Percentiles rank a stretch among this genome's conserved stretches.
These are phyloP conservation scores for Teratosphaeria pseudoeucalypti DNA, from an alignment of 2,329 filamentous ascomycete genomes.

Conservation along the genomic window DNA sequence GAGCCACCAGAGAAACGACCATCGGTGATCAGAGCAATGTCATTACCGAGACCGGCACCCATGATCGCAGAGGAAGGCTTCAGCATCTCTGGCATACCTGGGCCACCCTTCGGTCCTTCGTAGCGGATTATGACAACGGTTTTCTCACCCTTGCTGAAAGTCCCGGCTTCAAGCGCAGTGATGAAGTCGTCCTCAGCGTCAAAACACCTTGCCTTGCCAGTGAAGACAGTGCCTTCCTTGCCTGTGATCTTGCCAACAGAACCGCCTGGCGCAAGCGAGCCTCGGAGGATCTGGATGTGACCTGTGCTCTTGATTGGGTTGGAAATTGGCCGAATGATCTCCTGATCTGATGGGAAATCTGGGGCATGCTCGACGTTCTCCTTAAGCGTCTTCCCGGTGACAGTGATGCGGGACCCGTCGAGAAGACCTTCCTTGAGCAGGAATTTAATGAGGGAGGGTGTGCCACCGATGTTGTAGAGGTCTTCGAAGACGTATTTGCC, in stretches of 20 bases:
- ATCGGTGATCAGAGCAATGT: constrained; percentile 65
- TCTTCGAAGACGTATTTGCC: constrained; percentile 51
- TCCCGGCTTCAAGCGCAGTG: constrained; percentile 52
- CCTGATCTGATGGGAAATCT: constrained; percentile 58
- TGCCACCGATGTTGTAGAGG: constrained; percentile 44
- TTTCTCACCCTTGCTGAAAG: constrained; percentile 66
- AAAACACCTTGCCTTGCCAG: constrained; percentile 60
- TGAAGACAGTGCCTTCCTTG: constrained; percentile 60
- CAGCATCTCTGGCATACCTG: constrained; percentile 67
- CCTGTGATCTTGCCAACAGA: constrained; percentile 68
- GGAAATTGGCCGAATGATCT: constrained; percentile 58
- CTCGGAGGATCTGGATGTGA: constrained; percentile 63
- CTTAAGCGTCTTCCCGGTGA: constrained; percentile 40
- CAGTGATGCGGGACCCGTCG: constrained; percentile 39
- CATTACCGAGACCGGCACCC: constrained; percentile 61
- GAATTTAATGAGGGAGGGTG: constrained; percentile 40
- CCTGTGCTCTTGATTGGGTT: constrained; percentile 62
- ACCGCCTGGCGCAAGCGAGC: constrained; percentile 58
- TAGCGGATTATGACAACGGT: constrained; percentile 68
- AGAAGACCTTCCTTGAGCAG: constrained; percentile 40
- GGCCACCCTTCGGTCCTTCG: constrained; percentile 62
- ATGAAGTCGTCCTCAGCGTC: constrained; percentile 62
- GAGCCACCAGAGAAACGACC: constrained; percentile 70
- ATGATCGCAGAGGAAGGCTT: constrained; percentile 64
- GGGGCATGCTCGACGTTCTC: constrained; percentile 44